These are phyloP conservation scores for Candida orba DNA, from an alignment of 805 yeast genomes.

Conservation along the genomic window DNA sequence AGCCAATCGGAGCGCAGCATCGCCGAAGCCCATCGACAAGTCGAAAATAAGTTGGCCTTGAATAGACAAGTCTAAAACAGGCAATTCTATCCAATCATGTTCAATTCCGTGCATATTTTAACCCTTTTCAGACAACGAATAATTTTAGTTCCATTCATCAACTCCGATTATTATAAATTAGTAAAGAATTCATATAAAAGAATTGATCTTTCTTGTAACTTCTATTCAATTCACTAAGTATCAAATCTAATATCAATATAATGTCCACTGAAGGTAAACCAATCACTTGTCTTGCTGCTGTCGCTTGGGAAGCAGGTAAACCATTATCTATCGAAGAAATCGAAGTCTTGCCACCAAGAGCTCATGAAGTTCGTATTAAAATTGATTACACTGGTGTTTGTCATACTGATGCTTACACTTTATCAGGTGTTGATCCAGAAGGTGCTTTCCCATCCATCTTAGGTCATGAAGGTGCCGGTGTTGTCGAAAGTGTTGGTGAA, in stretches of 20 bases:
- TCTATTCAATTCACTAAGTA: not conserved
- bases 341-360: conserved; percentile 89
- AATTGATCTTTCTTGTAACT: no score
- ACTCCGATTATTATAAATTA: not conserved
- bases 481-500: conserved; percentile 91
- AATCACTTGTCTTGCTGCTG: conserved; percentile 90
- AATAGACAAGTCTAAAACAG: not conserved
- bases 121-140: not conserved
- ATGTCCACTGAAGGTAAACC: conserved; percentile 26
- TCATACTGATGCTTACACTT: conserved; percentile 96
- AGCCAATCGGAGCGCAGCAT: not conserved
- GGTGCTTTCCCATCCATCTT: conserved; percentile 89
- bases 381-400: conserved; percentile 88
- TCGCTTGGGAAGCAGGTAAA: conserved; percentile 93
- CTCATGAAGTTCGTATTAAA: conserved; percentile 95
- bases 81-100: not conserved
- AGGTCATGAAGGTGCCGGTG: conserved; percentile 99
- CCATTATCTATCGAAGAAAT: conserved; percentile 79
- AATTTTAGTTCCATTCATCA: not conserved
- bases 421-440: conserved; percentile 93
- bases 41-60: not conserved
- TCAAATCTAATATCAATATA: not conserved
- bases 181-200: no score
- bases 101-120: not conserved
- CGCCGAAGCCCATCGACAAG: not conserved